Base-by-base conservation (phyloP, 208 protist species). In the Crithidia fasciculata region DNA sequence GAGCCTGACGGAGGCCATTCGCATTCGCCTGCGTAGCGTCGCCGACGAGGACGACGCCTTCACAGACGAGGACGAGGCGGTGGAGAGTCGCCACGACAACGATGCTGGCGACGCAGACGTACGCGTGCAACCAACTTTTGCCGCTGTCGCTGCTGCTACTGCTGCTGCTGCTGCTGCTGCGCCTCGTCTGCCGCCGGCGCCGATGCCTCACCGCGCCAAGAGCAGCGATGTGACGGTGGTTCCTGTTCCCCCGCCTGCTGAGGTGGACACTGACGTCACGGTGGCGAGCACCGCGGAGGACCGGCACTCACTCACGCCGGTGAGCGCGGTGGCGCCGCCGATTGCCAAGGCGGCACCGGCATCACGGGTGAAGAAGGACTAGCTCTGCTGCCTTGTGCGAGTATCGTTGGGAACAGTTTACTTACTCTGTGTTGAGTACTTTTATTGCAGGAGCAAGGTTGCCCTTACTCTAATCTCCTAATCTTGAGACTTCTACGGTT, bases 11-110 rank as follows among this genome's bases (percentile, higher is more conserved):
- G 72, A 66, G n/a, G 76, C 77, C 7, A 70, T 91, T 12, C 63
- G 86, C 54, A 69, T 70, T 18, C 84, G 88, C 56, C 63, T 94
- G 64, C 76, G 76, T 63, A 61, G 67, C 53, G 67, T 86, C 54
- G 84, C 75, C 7, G 81, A 87, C 49, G 74, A 66, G 13, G 78
- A 85, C 39, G 77, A 80, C 44, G 76, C 66, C 40, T 80, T 80
- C 50, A 71, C 50, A 4, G 74, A 80, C 50, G 74, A 80, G 28
- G 73, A 78, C 45, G 66, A 69, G 15, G 45, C 50, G 5, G 36
- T 28, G 13, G 47, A 60, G 5, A 37, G 3, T 0, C 28, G 13
- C 56, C 18, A 61, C 45, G 7, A 39, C 36, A 18, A 12, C 40
- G 49, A 13, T 13, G 43, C 16, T 7, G 40, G 54, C 41, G 44